phyloP scores from a whole-genome alignment of 2,329 filamentous ascomycete genomes.

The Hymenoscyphus occultus region DNA sequence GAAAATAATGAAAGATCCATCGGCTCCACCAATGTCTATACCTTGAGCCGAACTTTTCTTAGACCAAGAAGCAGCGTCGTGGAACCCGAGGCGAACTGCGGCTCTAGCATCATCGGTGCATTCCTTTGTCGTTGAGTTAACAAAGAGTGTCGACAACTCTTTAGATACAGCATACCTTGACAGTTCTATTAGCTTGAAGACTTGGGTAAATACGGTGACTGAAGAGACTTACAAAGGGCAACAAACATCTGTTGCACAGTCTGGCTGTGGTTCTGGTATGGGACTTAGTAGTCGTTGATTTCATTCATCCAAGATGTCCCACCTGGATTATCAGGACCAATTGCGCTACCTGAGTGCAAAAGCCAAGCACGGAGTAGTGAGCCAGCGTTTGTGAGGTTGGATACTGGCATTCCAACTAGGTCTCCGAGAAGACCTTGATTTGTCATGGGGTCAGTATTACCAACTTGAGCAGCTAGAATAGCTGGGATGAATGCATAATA shows the following conservation, averaged over 20 bases:
- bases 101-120: conserved; percentile 44
- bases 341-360: conserved; percentile 1
- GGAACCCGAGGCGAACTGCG: conserved; percentile 47
- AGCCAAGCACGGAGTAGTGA: conserved; percentile 6
- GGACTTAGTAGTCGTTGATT: not conserved
- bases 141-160: conserved; percentile 39
- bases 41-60: conserved; percentile 24
- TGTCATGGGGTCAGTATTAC: not conserved
- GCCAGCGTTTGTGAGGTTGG: conserved; percentile 4
- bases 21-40: conserved; percentile 42
- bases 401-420: conserved; percentile 4
- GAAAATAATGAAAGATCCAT: conserved; percentile 45
- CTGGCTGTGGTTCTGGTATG: not conserved
- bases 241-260: conserved; percentile 21
- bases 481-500: not conserved
- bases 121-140: conserved; percentile 27
- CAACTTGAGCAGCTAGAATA: not conserved
- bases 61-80: conserved; percentile 46
- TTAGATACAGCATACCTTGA: conserved; percentile 39
- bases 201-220: not conserved
- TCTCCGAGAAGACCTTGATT: conserved; percentile 9
- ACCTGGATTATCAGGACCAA: not conserved
- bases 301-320: not conserved
- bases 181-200: not conserved
- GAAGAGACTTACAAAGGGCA: conserved; percentile 35